Evolutionary conservation across 305 asterid genomes (phyloP), one percentile per base, ranked within the genome.

Genomic region (Fraxinus latifolia): DNA sequence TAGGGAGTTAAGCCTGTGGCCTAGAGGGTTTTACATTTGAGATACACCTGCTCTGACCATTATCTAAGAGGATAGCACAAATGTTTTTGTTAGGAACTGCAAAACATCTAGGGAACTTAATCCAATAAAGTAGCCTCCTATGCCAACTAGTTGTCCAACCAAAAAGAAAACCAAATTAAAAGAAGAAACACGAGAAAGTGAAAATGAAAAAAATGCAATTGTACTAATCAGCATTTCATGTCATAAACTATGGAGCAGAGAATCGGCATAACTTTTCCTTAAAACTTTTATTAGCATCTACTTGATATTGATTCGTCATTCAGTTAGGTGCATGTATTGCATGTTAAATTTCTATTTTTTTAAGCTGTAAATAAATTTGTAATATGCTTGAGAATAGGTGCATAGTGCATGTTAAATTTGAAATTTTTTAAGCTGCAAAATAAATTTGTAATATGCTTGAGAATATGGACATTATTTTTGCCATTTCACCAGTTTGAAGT

Each of bases 381-480:
- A 33, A 55, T 55, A 55, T 17, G 67, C 58, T 70, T 74, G 7
- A 58, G 44, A 74, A 33, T 70, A 79, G 50, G 15, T 9, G 50
- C 50, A 39, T 39, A 9, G 11, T 39, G 15, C 50, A 39, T 39
- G 50, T 39, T 39, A 39, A 9, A 39, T 39, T 39, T 39, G 15
- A 39, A 39, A 9, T 39, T 9, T 39, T 39, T 39, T 39, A 9
- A 39, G 50, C 27, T 15, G 80, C 44, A 77, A 34, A 74, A 12
- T 50, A 60, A 74, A 42, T 39, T 72, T 75, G 32, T 79, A 42
- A 55, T 55, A 55, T 5, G 27, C 70, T 70, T 74, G 25, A 58
- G 44, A 74, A 44, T 70, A 82, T 76, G 82, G 60, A 53, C 53
- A 65, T 76, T 21, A 47, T 27, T 79, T 55, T 55, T 55, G 67